Percentiles rank a stretch among this genome's conserved stretches.
Evolutionary conservation across 768 basidiomycete species (phyloP).

Genomic region (Suillus spraguei): DNA sequence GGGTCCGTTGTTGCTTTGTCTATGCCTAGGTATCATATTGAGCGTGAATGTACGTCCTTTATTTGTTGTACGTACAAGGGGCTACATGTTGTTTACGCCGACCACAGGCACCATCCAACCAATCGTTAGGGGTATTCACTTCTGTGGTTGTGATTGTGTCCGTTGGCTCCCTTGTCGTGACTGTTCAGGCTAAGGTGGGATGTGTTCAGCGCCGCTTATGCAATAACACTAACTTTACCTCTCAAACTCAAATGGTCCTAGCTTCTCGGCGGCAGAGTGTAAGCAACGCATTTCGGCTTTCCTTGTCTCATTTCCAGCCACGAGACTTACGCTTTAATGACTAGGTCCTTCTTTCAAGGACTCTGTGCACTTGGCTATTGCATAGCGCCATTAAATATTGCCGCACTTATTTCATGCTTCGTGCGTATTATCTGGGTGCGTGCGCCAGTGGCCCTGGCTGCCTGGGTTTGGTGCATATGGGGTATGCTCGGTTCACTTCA

Average conservation of each 20-base stretch:
- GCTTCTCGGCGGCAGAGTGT: slow-evolving; percentile 87
- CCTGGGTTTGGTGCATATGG: slow-evolving; percentile 98
- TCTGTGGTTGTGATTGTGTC: slow-evolving; percentile 93
- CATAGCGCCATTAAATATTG: slow-evolving; percentile 89
- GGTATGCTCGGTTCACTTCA: slow-evolving; percentile 52
- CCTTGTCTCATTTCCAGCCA: slow-evolving; percentile 5
- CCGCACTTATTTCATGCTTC: slow-evolving; percentile 85
- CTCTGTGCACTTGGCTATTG: slow-evolving; percentile 95
- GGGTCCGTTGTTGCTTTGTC: slow-evolving; percentile 88
- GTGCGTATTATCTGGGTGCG: slow-evolving; percentile 86
- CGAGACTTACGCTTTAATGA: neutral
- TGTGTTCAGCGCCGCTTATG: neutral
- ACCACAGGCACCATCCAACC: slow-evolving; percentile 74
- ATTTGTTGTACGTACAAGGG: neutral
- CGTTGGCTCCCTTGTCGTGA: slow-evolving; percentile 87
- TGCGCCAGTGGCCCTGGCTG: slow-evolving; percentile 80
- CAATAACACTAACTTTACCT: slow-evolving; percentile 7
- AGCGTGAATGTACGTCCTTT: slow-evolving; percentile 69
- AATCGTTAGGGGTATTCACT: slow-evolving; percentile 89
- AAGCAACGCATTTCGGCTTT: slow-evolving; percentile 27
- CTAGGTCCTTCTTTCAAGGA: slow-evolving; percentile 93
- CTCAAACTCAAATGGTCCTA: slow-evolving; percentile 26
- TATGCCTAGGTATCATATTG: slow-evolving; percentile 80
- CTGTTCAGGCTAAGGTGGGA: slow-evolving; percentile 90
- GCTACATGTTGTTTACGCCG: slow-evolving; percentile 6